Base-by-base conservation (phyloP, 2,329 filamentous ascomycete genomes). In the Alternaria triticina region DNA sequence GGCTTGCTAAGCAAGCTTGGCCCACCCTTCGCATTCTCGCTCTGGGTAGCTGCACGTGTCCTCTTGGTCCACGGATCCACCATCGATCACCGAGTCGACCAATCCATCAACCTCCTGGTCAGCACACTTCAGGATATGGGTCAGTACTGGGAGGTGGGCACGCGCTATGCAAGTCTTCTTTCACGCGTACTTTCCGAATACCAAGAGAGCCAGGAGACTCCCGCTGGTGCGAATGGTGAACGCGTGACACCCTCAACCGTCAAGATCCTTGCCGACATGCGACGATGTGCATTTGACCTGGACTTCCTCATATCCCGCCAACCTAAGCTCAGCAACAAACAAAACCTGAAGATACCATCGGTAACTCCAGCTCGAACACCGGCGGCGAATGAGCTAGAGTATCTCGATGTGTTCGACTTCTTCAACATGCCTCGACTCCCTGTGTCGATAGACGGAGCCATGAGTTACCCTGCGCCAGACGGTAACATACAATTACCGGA, bases 331-430 rank as follows among this genome's bases (percentile, higher is more conserved):
- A 70, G 70, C 47, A 67, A 67, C 44, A 67, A 71, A 36, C 67
- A 72, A 17, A 84, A 80, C 83, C 22, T 71, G 20, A 60, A 36
- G 28, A 47, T 60, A 22, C 61, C 70, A 7, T 71, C 73, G 12
- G 61, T 79, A 15, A 90, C 89, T 1, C 88, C 89, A 1, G 86
- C 87, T 2, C 86, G 88, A 66, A 91, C 90, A 28, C 91, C 92
- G 1, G 91, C 89, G 10, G 87, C 91, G 2, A 93, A 96, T 70
- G 93, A 97, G 74, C 83, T 97, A 4, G 94, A 97, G 77, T 97
- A 96, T 76, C 83, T 97, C 3, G 94, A 97, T 72, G 92, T 97
- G 0, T 97, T 97, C 77, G 93, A 96, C 71, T 97, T 96, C 76
- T 97, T 97, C 84, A 97, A 97, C 76, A 89, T 96, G 59, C 94